Conservation (phyloP, 495 filamentous ascomycete genomes). For the Schizothecium vesticola region DNA sequence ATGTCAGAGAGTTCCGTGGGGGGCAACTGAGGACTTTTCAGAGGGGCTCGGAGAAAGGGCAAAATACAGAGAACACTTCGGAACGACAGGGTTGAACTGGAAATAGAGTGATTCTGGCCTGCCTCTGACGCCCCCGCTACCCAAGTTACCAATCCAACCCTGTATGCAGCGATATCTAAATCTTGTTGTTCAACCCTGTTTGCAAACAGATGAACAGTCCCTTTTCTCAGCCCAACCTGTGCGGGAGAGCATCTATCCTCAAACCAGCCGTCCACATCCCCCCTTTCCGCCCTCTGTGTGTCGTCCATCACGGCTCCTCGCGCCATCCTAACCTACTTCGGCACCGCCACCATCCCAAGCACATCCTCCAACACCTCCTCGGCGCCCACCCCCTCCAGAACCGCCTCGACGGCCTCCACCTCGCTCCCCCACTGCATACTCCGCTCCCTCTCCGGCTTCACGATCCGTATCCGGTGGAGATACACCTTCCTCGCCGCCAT, state of each 20-base stretch:
- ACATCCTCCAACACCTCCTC: slow-evolving; percentile 85
- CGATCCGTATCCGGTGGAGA: slow-evolving; percentile 70
- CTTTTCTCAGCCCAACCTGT: no score
- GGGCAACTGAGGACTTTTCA: no score
- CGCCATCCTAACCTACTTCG: slow-evolving; percentile 42
- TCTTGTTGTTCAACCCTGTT: neutral
- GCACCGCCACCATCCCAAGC: slow-evolving; percentile 61
- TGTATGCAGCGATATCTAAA: neutral
- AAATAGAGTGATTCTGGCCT: neutral
- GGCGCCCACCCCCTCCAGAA: slow-evolving; percentile 62
- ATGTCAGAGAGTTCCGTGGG: no score
- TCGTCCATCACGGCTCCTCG: no score
- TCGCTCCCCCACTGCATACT: slow-evolving; percentile 94
- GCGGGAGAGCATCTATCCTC: no score
- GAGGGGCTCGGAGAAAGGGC: no score
- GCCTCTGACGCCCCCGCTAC: neutral
- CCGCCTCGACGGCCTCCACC: slow-evolving; percentile 54
- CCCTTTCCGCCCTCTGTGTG: no score
- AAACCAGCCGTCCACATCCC: no score
- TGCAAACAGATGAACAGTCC: neutral
- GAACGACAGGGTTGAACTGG: neutral
- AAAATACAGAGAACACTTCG: no score
- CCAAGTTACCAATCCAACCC: neutral
- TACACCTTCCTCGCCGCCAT: slow-evolving; percentile 89
- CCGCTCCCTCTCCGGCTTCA: slow-evolving; percentile 64